Conservation (phyloP, 2,329 filamentous ascomycete species). For the Hypoxylon sp. region DNA sequence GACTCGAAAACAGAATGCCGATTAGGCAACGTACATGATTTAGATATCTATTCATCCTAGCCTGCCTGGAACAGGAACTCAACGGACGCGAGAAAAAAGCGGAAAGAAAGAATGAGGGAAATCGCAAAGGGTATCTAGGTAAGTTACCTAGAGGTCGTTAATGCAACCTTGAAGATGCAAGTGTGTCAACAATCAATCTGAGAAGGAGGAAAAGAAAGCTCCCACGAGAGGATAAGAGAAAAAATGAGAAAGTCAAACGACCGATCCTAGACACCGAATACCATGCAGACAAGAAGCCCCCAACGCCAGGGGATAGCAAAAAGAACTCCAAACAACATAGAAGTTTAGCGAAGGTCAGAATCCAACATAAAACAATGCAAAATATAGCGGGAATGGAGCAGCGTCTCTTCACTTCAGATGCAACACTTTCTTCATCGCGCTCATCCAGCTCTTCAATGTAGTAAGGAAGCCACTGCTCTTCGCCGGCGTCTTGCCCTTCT, state of each 20-base stretch:
- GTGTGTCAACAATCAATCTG: neutral
- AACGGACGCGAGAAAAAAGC: conserved; percentile 9
- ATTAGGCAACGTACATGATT: neutral
- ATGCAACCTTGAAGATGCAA: conserved; percentile 13
- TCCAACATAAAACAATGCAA: neutral
- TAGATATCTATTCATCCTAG: neutral
- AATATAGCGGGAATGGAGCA: neutral
- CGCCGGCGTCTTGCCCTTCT: conserved; percentile 29
- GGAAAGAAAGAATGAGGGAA: neutral
- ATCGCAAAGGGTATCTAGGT: neutral
- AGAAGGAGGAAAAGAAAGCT: neutral
- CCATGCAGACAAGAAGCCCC: conserved; percentile 26
- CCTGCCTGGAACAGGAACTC: conserved; percentile 15
- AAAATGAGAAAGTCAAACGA: conserved; percentile 27
- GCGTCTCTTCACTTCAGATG: conserved; percentile 16
- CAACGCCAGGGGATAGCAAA: conserved; percentile 10
- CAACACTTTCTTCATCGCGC: conserved; percentile 29
- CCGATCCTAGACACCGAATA: conserved; percentile 33
- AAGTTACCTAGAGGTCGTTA: too few relatives aligned
- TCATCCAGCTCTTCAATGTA: conserved; percentile 27
- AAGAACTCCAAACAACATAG: neutral
- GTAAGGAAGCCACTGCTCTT: conserved; percentile 9
- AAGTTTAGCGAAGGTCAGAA: conserved; percentile 11
- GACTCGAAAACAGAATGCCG: neutral
- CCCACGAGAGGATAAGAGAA: neutral